phyloP scores from a whole-genome alignment of 805 yeast genomes.

The Candida montana region DNA sequence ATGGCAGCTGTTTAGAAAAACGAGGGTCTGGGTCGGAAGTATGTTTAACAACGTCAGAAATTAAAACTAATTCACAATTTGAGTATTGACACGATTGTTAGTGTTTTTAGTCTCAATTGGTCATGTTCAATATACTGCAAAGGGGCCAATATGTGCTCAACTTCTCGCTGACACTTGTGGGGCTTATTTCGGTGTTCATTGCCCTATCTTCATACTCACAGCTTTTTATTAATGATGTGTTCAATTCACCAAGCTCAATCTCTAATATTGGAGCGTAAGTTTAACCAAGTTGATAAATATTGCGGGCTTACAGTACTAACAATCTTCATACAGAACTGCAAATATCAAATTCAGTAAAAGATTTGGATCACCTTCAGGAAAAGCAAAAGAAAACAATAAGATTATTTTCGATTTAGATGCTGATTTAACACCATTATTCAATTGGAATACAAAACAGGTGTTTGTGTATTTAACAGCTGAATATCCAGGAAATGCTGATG shows the following conservation, averaged over 20 bases:
- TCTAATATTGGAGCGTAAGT: slow-evolving; percentile 32
- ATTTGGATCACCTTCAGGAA: slow-evolving; percentile 62
- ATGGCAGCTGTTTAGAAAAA: too few species aligned
- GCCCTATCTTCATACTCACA: slow-evolving; percentile 45
- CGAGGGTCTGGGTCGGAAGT: too few species aligned
- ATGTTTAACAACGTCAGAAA: too few species aligned
- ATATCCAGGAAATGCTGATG: slow-evolving; percentile 41
- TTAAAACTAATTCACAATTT: too few species aligned
- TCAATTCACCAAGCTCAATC: slow-evolving; percentile 34
- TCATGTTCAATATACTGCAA: slow-evolving; percentile 38
- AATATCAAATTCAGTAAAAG: slow-evolving; percentile 49
- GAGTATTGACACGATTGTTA: too few species aligned
- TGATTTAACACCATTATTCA: slow-evolving; percentile 77
- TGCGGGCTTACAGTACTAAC: slow-evolving; percentile 19
- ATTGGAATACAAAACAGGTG: slow-evolving; percentile 97
- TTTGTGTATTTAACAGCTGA: slow-evolving; percentile 88
- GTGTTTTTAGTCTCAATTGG: slow-evolving; percentile 1
- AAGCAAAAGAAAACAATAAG: slow-evolving; percentile 71
- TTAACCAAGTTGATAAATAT: not conserved
- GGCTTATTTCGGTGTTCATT: slow-evolving; percentile 42
- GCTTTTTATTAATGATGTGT: slow-evolving; percentile 40
- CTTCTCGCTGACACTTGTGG: slow-evolving; percentile 46
- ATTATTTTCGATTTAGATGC: slow-evolving; percentile 66
- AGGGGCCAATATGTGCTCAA: slow-evolving; percentile 48
- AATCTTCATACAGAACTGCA: slow-evolving; percentile 23